phyloP scores from a whole-genome alignment of 2,329 filamentous ascomycete genomes.

The Fusarium subtropicale region DNA sequence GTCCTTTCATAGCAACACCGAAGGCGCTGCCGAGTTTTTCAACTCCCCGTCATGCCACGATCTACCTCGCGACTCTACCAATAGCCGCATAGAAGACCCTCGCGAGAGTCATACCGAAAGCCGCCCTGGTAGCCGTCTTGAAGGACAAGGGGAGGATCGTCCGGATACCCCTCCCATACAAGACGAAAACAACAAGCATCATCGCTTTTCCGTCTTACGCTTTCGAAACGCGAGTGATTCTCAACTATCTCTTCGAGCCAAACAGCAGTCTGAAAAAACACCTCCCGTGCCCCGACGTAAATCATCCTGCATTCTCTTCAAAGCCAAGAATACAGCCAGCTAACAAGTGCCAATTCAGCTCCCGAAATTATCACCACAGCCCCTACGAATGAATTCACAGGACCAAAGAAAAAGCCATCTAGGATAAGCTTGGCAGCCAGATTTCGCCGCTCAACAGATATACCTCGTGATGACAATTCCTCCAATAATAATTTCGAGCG shows the following conservation, averaged over 20 bases:
- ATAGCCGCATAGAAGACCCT: slow-evolving; percentile 13
- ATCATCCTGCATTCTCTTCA: slow-evolving; percentile 39
- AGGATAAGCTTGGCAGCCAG: slow-evolving; percentile 66
- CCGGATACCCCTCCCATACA: slow-evolving; percentile 64
- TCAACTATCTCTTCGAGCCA: slow-evolving; percentile 81
- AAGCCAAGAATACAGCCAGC: slow-evolving; percentile 13
- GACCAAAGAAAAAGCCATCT: slow-evolving; percentile 66
- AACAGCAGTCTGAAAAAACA: slow-evolving; percentile 70
- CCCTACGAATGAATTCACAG: slow-evolving; percentile 75
- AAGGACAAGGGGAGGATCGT: slow-evolving; percentile 44
- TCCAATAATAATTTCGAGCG: slow-evolving; percentile 30
- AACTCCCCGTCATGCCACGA: slow-evolving; percentile 43
- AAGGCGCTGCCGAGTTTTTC: slow-evolving; percentile 34
- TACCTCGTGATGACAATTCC: slow-evolving; percentile 51
- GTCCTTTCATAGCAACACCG: slow-evolving; percentile 35
- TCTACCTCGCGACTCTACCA: slow-evolving; percentile 38
- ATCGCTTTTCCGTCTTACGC: slow-evolving; percentile 77
- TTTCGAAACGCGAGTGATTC: slow-evolving; percentile 95
- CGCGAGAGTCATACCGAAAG: slow-evolving; percentile 19
- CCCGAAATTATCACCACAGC: slow-evolving; percentile 91
- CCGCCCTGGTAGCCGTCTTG: slow-evolving; percentile 25
- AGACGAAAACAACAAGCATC: slow-evolving; percentile 67
- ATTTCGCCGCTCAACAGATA: slow-evolving; percentile 64
- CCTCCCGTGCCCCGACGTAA: slow-evolving; percentile 71
- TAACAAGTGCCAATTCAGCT: slow-evolving; percentile 56